Percentiles rank a stretch among this genome's conserved stretches.
Evolutionary conservation across 805 yeast genomes (phyloP).

Genomic region (Kuraishia capsulata): DNA sequence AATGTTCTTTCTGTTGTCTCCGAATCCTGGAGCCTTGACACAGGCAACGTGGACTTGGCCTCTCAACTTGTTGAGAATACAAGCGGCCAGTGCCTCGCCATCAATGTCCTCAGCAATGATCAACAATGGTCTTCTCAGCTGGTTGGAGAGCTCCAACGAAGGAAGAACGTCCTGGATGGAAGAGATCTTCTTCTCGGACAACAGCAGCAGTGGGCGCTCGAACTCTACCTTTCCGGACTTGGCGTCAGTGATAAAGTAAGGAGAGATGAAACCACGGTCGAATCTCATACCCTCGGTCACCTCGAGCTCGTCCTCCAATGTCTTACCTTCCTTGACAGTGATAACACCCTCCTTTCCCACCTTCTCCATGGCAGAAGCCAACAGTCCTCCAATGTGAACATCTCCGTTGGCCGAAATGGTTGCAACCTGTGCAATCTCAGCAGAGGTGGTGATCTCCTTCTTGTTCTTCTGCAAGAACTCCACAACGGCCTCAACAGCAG

Average conservation of each 20-base stretch:
- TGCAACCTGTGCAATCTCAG: conserved; percentile 96
- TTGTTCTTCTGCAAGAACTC: conserved; percentile 75
- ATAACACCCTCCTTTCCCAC: conserved; percentile 99
- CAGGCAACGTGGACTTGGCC: conserved; percentile 98
- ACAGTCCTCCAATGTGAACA: conserved; percentile 77
- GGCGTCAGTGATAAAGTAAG: conserved; percentile 91
- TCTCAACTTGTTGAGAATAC: conserved; percentile 92
- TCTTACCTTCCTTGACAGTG: conserved; percentile 95
- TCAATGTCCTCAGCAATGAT: conserved; percentile 94
- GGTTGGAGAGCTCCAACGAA: conserved; percentile 86
- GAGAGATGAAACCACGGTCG: conserved; percentile 95
- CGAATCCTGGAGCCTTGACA: conserved; percentile 98
- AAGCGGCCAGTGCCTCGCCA: conserved; percentile 98
- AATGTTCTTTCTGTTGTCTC: conserved; percentile 96
- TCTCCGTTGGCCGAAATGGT: conserved; percentile 98
- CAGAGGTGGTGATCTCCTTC: conserved; percentile 88
- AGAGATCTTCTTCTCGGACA: conserved; percentile 89
- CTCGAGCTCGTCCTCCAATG: conserved; percentile 91
- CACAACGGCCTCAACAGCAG: conserved; percentile 92
- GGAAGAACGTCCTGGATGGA: conserved; percentile 89
- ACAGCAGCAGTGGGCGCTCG: conserved; percentile 81
- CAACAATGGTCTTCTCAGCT: conserved; percentile 84
- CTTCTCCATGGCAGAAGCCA: conserved; percentile 96
- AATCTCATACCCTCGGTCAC: conserved; percentile 98
- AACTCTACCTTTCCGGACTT: conserved; percentile 91